Conservation (phyloP, 2,329 filamentous ascomycete genomes). For the Leptodontidium sp. region DNA sequence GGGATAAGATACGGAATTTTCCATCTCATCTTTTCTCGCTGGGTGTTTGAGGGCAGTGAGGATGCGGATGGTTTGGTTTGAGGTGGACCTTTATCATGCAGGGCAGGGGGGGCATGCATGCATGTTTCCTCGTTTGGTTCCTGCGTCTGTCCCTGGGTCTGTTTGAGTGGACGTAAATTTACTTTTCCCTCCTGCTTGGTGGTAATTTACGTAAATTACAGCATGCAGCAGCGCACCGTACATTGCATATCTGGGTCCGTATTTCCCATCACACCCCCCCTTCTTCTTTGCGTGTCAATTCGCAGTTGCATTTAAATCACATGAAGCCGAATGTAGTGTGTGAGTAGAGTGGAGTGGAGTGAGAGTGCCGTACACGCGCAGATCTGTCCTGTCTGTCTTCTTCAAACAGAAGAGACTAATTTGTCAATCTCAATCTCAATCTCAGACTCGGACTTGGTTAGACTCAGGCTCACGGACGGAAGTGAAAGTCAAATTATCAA, state of each 20-base stretch:
- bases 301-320: no score
- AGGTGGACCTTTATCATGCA: neutral
- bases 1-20: neutral
- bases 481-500: neutral
- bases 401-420: neutral
- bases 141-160: neutral
- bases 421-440: neutral
- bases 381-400: neutral
- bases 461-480: neutral
- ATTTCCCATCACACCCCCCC: slow-evolving; percentile 13
- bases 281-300: neutral
- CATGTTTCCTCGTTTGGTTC: neutral
- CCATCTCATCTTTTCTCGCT: slow-evolving; percentile 9
- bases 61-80: neutral
- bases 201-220: no score
- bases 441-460: neutral
- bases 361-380: neutral
- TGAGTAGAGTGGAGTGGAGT: no score
- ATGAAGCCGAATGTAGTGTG: no score
- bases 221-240: slow-evolving; percentile 5
- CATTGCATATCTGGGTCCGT: slow-evolving; percentile 14
- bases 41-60: slow-evolving; percentile 12
- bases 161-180: no score
- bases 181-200: no score
- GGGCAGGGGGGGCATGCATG: neutral